Evolutionary conservation across 2,329 filamentous ascomycete species (phyloP), one percentile per base, ranked within the genome.

Genomic region (Sclerotinia trifoliorum): DNA sequence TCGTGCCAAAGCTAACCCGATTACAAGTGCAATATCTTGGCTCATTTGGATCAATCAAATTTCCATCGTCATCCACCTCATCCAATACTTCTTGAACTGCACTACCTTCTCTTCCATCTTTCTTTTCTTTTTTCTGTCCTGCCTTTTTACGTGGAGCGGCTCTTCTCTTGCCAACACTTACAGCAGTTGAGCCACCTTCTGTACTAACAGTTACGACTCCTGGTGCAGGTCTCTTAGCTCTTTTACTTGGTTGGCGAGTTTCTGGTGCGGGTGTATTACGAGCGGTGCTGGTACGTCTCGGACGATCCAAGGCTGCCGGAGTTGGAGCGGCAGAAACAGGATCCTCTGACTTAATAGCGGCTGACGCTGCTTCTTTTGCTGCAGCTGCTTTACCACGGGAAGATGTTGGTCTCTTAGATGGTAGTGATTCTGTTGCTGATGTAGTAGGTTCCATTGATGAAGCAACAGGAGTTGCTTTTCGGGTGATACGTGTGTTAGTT

Each of bases 1-100:
- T 95, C 26, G 85, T 88, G 65, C 92, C 92, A 76, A 89, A 94
- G 77, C 90, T 93, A 65, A 95, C 90, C 68, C 91, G 83, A 73
- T 92, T 90, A 78, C 92, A 95, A 66, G 90, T 78, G 76, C 92
- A 95, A 78, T 95, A 95, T 71, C 86, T 82, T 54, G 88, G 85
- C 80, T 95, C 92, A 67, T 92, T 81, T 0, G 90, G 89, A 75
- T 93, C 90, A 75, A 94, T 90, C 35, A 85, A 79, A 70, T 89
- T 89, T 15, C 87, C 87, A 71, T 90, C 87, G 73, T 90, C 88
- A 71, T 90, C 87, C 65, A 89, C 83, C 75, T 90, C 88, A 66
- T 85, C 83, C 71, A 81, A 81, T 3, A 78, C 76, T 63, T 86
- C 86, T 69, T 82, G 80, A 67, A 83, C 82, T 17, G 74, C 76